Evolutionary conservation across 768 basidiomycete species (phyloP).

Genomic region (Pleurotus tuoliensis): DNA sequence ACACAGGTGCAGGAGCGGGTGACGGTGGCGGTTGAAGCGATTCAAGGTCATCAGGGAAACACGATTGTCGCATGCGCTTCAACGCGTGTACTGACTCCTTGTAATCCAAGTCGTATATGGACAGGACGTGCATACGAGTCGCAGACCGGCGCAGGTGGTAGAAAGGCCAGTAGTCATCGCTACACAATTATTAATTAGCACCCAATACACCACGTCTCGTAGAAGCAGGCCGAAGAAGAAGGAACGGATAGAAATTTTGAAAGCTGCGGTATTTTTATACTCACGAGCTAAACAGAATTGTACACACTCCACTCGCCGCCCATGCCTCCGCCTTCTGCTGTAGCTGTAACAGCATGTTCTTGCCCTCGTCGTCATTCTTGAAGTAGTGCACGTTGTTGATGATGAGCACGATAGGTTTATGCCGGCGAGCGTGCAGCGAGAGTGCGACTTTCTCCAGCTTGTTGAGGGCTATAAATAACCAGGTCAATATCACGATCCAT

Average conservation of each 20-base stretch:
- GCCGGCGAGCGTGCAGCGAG: conserved; percentile 46
- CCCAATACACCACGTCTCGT: too few relatives aligned
- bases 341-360: conserved; percentile 76
- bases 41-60: conserved; percentile 12
- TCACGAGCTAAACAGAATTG: conserved; percentile 75
- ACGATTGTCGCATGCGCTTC: conserved; percentile 38
- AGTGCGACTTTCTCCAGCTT: conserved; percentile 87
- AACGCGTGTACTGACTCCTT: conserved; percentile 58
- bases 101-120: conserved; percentile 64
- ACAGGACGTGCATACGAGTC: conserved; percentile 36
- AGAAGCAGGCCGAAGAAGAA: too few relatives aligned
- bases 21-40: conserved; percentile 10
- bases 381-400: conserved; percentile 79
- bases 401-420: conserved; percentile 72
- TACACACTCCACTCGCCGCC: conserved; percentile 71
- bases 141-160: conserved; percentile 52
- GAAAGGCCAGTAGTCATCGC: conserved; percentile 83
- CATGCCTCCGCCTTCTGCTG: conserved; percentile 86
- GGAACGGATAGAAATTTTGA: too few relatives aligned
- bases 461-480: conserved; percentile 51
- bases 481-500: too few relatives aligned
- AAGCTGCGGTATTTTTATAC: too few relatives aligned
- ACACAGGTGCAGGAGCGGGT: too few relatives aligned
- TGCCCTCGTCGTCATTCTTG: conserved; percentile 73
- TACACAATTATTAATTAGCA: too few relatives aligned